These are phyloP conservation scores for Eimeria maxima DNA, from an alignment of 169 alveolate genomes.

Conservation along the genomic window DNA sequence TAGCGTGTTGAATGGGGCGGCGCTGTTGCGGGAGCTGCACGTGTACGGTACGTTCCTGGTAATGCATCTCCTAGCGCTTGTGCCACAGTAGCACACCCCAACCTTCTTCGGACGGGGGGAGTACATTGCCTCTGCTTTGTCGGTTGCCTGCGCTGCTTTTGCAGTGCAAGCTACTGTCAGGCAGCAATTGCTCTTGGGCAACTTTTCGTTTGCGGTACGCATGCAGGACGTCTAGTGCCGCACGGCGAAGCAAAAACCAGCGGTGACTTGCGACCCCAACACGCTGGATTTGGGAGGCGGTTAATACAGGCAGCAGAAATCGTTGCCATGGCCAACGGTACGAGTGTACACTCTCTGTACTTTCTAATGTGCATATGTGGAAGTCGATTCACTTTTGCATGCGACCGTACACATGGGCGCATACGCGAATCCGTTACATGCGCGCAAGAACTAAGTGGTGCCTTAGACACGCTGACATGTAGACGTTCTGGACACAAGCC, in stretches of 20 bases:
- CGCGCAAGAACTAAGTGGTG: background rate
- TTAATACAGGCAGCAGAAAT: constrained; percentile 81
- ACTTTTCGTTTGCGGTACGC: background rate
- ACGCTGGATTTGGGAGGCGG: constrained; percentile 83
- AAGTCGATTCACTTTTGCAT: background rate
- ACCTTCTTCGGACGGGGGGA: constrained; percentile 72
- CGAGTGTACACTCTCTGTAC: background rate
- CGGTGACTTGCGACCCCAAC: constrained; percentile 84
- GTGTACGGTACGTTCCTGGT: constrained; percentile 92
- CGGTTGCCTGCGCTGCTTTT: background rate
- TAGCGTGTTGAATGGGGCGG: constrained; percentile 88
- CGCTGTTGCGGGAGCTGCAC: constrained; percentile 95
- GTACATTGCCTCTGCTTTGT: constrained; percentile 23
- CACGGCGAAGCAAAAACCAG: constrained; percentile 78
- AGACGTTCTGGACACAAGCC: background rate
- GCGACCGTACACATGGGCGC: background rate
- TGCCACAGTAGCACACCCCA: background rate
- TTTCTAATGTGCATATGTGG: background rate
- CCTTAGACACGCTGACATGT: too few species aligned
- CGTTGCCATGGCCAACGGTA: constrained; percentile 79
- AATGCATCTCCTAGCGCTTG: background rate
- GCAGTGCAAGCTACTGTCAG: constrained; percentile 78
- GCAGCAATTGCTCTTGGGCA: constrained; percentile 16
- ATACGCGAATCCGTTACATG: background rate
- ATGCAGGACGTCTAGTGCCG: constrained; percentile 80